Evolutionary conservation across 2,329 filamentous ascomycete species (phyloP), one percentile per base, ranked within the genome.

Genomic region (Cyanodermella asteris): DNA sequence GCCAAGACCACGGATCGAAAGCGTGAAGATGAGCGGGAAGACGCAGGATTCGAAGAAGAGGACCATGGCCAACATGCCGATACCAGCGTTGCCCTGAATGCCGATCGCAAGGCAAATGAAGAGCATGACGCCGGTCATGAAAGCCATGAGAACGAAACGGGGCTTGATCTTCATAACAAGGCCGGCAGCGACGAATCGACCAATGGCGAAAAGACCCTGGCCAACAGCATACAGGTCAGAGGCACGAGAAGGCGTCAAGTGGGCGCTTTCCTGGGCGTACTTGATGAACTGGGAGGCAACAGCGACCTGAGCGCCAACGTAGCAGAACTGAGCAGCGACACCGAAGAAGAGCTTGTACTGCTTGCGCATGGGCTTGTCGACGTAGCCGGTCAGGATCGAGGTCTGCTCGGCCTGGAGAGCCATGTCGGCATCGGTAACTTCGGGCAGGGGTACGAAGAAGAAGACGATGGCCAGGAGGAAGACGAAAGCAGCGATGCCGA

Each of bases 11-110:
- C 75, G 63, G 30, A 84, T 64, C 3, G 72, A 71, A 7, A 82
- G 59, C 9, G 72, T 66, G 36, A 77, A 78, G 29, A 82, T 66
- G 5, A 80, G 64, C 0, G 77, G 76, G 55, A 73, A 87, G 38
- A 75, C 62, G 25, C 30, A 32, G 23, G 31, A 33, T 32, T 45
- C 41, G 31, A 45, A 38, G 31, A 38, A 38, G 23, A 42, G 28
- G 29, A 44, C 32, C 23, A 46, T 22, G 30, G 35, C 35, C n/a
- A 69, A 45, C 51, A 66, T 58, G 15, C 50, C 53, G 28, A 69
- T 55, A 10, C 60, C 60, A 1, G 51, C 46, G 28, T 58, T 55
- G 16, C 56, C 60, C 10, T 41, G 43, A n/a, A 59, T 53, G 5
- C 50, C 56, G 29, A 68, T 64, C 7, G 57, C 44, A 0, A 59